phyloP scores from a whole-genome alignment of 2,329 filamentous ascomycete genomes.

The Ophiostoma montium region DNA sequence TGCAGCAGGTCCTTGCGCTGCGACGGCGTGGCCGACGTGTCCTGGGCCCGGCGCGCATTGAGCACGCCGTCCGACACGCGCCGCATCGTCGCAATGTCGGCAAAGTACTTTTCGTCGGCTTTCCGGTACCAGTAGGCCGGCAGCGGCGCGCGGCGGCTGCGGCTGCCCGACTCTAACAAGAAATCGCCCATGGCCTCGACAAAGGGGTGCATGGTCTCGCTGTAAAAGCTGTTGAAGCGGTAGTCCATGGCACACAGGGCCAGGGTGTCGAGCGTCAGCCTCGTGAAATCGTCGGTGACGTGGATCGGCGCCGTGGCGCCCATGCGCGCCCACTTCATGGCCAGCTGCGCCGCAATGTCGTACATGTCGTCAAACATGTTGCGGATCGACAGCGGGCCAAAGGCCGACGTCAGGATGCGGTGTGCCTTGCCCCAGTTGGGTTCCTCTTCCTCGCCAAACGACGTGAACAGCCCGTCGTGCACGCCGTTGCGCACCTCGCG shows the following conservation, averaged over 20 bases:
- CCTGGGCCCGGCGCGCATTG: constrained; percentile 37
- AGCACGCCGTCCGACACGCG: constrained; percentile 46
- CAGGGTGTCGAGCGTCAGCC: constrained; percentile 47
- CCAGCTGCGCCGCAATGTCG: constrained; percentile 51
- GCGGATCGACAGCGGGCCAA: constrained; percentile 53
- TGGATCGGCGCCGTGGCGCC: constrained; percentile 42
- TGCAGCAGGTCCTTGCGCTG: constrained; percentile 53
- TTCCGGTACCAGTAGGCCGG: constrained; percentile 34
- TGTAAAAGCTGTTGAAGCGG: constrained; percentile 50
- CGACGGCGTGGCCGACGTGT: constrained; percentile 21
- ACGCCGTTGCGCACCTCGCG: constrained; percentile 4
- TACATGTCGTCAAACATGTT: constrained; percentile 56
- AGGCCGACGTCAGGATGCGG: constrained; percentile 50
- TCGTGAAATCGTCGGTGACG: constrained; percentile 49
- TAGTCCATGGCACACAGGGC: constrained; percentile 44
- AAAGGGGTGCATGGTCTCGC: constrained; percentile 54
- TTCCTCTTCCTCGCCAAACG: constrained; percentile 29
- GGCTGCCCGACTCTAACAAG: constrained; percentile 39
- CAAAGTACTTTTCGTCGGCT: constrained; percentile 34
- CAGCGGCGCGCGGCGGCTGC: constrained; percentile 32
- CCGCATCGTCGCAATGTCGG: constrained; percentile 41
- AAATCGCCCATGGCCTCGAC: constrained; percentile 53
- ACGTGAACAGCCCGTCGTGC: constrained; percentile 11
- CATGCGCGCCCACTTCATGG: constrained; percentile 53
- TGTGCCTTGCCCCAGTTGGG: constrained; percentile 55